These are phyloP conservation scores for Rhizopus delemar DNA, from an alignment of 371 early-diverging fungal species.

Conservation along the genomic window DNA sequence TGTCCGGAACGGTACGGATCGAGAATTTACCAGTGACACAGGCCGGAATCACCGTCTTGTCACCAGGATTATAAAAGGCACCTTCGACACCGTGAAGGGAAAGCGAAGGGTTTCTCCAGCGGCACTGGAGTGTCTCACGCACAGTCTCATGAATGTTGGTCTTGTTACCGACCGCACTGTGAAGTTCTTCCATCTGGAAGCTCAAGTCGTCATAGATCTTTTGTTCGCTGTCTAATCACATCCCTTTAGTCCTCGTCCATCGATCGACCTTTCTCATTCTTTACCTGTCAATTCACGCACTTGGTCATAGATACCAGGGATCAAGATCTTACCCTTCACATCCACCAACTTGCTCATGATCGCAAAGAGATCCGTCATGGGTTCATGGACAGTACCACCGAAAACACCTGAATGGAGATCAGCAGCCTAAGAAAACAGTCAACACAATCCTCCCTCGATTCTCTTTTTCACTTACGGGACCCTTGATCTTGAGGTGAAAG, in stretches of 20 bases:
- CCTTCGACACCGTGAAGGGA: conserved; percentile 97
- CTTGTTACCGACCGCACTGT: conserved; percentile 77
- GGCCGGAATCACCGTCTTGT: conserved; percentile 97
- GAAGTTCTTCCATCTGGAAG: conserved; percentile 79
- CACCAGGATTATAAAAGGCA: conserved; percentile 91
- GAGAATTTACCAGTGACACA: conserved; percentile 96
- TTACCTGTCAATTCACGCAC: conserved; percentile 82
- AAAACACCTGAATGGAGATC: conserved; percentile 98
- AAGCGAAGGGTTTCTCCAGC: conserved; percentile 95
- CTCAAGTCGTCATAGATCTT: conserved; percentile 80
- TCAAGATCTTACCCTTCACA: conserved; percentile 84
- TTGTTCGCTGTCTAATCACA: conserved; percentile 63
- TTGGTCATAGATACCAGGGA: conserved; percentile 91
- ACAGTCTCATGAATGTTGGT: conserved; percentile 77
- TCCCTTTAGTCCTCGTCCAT: neutral
- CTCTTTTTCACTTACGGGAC: conserved; percentile 82
- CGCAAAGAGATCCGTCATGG: conserved; percentile 90
- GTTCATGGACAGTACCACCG: conserved; percentile 96
- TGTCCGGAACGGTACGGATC: conserved; percentile 92
- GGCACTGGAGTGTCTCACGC: conserved; percentile 79
- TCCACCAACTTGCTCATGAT: conserved; percentile 85
- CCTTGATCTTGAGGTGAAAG: conserved; percentile 77
- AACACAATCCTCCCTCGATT: conserved; percentile 6
- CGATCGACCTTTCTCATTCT: neutral
- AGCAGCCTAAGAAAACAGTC: conserved; percentile 22